phyloP scores from a whole-genome alignment of 2,329 filamentous ascomycete species.

The Fusarium citri region DNA sequence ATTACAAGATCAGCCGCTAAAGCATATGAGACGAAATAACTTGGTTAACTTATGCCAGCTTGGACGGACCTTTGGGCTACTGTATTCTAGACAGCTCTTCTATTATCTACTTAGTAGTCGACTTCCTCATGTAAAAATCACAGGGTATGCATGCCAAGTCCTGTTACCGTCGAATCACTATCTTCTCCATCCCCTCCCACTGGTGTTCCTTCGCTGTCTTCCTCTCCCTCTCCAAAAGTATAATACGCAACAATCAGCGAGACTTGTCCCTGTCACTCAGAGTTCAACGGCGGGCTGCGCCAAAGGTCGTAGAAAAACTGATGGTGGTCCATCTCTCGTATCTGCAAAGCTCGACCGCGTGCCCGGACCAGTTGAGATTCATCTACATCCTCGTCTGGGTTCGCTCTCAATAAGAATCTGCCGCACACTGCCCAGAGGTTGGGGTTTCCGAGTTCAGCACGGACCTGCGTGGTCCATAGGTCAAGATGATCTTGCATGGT shows the following conservation, averaged over 20 bases:
- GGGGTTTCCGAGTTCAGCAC: background rate
- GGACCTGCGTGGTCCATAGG: constrained; percentile 19
- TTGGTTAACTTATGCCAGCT: background rate
- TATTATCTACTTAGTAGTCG: background rate
- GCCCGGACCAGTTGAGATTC: background rate
- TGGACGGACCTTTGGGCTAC: background rate
- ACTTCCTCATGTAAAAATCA: background rate
- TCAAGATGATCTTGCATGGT: constrained; percentile 9
- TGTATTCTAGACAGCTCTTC: background rate
- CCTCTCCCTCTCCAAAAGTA: background rate
- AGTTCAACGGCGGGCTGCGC: background rate
- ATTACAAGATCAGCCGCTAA: too few species aligned
- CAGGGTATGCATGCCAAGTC: too few species aligned
- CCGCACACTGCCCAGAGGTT: constrained; percentile 9
- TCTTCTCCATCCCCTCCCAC: background rate
- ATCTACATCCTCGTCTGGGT: background rate
- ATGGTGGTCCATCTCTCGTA: background rate
- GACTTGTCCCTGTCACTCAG: background rate
- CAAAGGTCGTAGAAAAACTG: background rate
- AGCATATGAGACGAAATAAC: too few species aligned
- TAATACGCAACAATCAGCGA: background rate
- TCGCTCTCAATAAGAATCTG: background rate
- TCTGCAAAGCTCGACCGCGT: background rate
- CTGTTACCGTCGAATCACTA: background rate
- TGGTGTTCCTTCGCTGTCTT: background rate